phyloP scores from a whole-genome alignment of 495 filamentous ascomycete species.

The Talaromyces thailandensis region DNA sequence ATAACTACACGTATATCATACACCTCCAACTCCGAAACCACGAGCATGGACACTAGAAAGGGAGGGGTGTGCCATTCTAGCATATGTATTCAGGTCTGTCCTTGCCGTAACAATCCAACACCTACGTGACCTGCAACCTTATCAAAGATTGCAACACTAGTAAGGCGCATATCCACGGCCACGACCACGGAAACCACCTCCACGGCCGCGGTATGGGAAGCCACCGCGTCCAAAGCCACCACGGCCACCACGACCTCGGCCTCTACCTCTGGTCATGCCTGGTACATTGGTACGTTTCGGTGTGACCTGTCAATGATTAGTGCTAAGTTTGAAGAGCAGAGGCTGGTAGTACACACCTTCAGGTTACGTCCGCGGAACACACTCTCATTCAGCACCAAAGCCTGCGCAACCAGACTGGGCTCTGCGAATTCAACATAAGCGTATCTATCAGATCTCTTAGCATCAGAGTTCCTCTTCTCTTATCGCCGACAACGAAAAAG shows the following conservation, averaged over 20 bases:
- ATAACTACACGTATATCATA: constrained; percentile 6
- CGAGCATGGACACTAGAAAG: constrained; percentile 10
- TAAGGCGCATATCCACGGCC: constrained; percentile 78
- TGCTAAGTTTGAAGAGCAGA: constrained; percentile 5
- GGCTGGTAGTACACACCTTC: constrained; percentile 54
- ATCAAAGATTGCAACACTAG: constrained; percentile 26
- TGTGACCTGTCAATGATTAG: constrained; percentile 52
- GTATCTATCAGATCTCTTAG: constrained; percentile 51
- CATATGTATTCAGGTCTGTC: neutral
- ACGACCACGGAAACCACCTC: constrained; percentile 60
- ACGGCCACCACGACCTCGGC: constrained; percentile 63
- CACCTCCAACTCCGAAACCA: constrained; percentile 26
- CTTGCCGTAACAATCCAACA: neutral
- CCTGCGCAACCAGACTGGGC: constrained; percentile 85
- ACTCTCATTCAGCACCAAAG: constrained; percentile 92
- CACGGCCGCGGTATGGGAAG: constrained; percentile 63
- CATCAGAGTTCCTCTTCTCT: neutral
- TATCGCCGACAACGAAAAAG: neutral
- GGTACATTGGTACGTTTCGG: constrained; percentile 97
- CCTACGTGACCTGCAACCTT: neutral
- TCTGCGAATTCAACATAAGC: constrained; percentile 99
- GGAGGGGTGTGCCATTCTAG: neutral
- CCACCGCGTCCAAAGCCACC: constrained; percentile 51
- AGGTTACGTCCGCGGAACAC: constrained; percentile 90
- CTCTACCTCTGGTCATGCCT: constrained; percentile 77